phyloP scores from a whole-genome alignment of 371 early-diverging fungal genomes.

The Haplosporangium sp. region DNA sequence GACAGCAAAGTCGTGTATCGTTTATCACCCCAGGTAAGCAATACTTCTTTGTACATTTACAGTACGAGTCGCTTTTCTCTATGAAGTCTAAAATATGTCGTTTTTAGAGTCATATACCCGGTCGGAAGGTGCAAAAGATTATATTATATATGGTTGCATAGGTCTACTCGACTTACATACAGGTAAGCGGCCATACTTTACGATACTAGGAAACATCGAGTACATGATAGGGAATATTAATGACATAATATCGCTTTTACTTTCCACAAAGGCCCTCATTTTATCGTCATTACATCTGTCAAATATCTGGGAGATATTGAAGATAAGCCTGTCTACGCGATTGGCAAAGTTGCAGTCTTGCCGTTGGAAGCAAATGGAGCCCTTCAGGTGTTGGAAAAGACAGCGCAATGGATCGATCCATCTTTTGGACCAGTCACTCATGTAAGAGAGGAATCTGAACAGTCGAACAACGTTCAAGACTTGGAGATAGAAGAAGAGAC shows the following conservation, averaged over 20 bases:
- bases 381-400: constrained; percentile 24
- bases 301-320: constrained; percentile 61
- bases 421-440: constrained; percentile 2
- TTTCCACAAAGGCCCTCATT: constrained; percentile 28
- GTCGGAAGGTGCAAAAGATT: constrained; percentile 30
- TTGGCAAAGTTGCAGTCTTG: constrained; percentile 62
- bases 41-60: background rate
- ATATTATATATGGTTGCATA: constrained; percentile 49
- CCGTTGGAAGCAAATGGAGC: constrained; percentile 51
- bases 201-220: background rate
- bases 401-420: constrained; percentile 25
- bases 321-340: constrained; percentile 59
- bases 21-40: constrained; percentile 20
- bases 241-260: background rate
- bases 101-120: constrained; percentile 25
- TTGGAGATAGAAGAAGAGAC: background rate
- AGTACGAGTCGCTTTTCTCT: too few species aligned
- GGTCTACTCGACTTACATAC: constrained; percentile 44
- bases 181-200: constrained; percentile 17
- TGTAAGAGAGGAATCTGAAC: constrained; percentile 5
- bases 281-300: constrained; percentile 60
- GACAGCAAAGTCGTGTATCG: constrained; percentile 15
- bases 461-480: background rate
- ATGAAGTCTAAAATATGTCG: background rate
- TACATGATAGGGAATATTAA: background rate